Base-by-base conservation (phyloP, 257 asterid species). In the Nicotiana tomentosiformis region DNA sequence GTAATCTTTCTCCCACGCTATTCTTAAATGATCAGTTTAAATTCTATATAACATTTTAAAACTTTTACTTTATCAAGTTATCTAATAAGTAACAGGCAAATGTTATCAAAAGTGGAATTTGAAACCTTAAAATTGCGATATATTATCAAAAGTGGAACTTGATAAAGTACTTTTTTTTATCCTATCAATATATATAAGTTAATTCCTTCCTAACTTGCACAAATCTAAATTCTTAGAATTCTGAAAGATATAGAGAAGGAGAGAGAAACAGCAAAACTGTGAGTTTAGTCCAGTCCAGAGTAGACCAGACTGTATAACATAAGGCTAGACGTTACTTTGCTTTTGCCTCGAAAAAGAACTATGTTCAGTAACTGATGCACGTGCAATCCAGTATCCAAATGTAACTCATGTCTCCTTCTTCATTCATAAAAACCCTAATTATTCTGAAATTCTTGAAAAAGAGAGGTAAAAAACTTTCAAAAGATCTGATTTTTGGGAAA, bases 261-360 rank as follows among this genome's bases (percentile, higher is more conserved):
- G 82, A 53, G 57, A 11, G 23, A 57, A 57, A 18, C 29, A 18
- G 0, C 64, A 72, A 23, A 7, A 23, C 39, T 72, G 35, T n/a
- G 79, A 23, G 4, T 23, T 46, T 7, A 72, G 39, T 72, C 58
- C 58, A 53, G 58, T 53, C 20, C 56, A 57, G 56, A 20, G 33
- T 26, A 78, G 39, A 57, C 58, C 82, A 78, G 72, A n/a, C 82
- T 29, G 65, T 66, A 67, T 66, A 67, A 81, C 84, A 68, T 33
- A 82, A 82, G 58, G 65, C 66, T 43, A 80, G 46, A 80, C 66
- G 83, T 80, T 80, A 49, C 66, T 80, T 84, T 84, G 86, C 77
- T 67, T 74, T 74, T 76, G 89, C 87, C 91, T 88, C 88, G 91
- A 60, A 84, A 86, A 86, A 26, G 86, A 82, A 82, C 85, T 67